A percentile compares a stretch with the other conserved stretches of the same genome.
These are phyloP conservation scores for Pythium chondricola DNA, from an alignment of 352 stramenopile species.

Conservation along the genomic window DNA sequence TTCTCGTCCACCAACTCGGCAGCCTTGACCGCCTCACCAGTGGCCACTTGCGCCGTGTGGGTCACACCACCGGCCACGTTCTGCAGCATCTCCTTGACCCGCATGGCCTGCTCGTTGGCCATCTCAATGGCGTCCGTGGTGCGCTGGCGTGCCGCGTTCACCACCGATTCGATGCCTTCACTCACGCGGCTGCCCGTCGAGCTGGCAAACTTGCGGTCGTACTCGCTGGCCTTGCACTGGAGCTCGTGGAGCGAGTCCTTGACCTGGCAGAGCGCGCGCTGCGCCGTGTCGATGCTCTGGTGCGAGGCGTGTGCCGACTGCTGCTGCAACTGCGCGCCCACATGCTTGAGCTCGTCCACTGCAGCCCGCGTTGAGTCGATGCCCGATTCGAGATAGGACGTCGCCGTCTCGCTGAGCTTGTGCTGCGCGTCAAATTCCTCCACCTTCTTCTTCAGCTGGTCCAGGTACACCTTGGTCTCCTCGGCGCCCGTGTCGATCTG, in stretches of 20 bases:
- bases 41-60: conserved; percentile 26
- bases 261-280: conserved; percentile 34
- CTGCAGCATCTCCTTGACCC: conserved; percentile 33
- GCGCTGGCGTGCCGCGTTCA: conserved; percentile 46
- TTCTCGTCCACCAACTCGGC: conserved; percentile 51
- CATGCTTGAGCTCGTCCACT: conserved; percentile 33
- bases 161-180: conserved; percentile 25
- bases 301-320: conserved; percentile 39
- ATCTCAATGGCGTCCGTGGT: conserved; percentile 55
- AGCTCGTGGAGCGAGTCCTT: conserved; percentile 36
- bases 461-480: conserved; percentile 52
- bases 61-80: conserved; percentile 19
- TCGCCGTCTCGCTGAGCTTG: conserved; percentile 36
- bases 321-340: conserved; percentile 21
- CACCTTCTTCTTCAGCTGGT: conserved; percentile 52
- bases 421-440: conserved; percentile 45
- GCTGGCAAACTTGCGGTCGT: conserved; percentile 48
- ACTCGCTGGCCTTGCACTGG: conserved; percentile 37
- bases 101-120: conserved; percentile 41
- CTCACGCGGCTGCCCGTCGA: conserved; percentile 10
- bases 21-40: conserved; percentile 35
- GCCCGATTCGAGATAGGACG: conserved; percentile 34
- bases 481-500: conserved; percentile 45
- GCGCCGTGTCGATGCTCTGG: conserved; percentile 33
- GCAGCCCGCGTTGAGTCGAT: conserved; percentile 26